Conservation (phyloP, 129 eudicot genomes). For the Chrysanthemum makinoi region DNA sequence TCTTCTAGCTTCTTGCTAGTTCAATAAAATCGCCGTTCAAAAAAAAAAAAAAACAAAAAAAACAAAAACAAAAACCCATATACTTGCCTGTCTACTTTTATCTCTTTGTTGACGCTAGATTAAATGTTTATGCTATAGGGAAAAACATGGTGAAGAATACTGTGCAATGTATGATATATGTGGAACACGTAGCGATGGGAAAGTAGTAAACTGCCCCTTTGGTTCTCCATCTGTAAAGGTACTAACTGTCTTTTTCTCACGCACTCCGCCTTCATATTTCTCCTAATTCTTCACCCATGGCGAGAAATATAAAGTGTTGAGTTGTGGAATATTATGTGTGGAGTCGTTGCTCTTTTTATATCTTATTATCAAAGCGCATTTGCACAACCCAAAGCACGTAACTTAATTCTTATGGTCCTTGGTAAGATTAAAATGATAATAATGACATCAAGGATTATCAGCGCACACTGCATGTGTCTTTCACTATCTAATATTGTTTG, state of each 20-base stretch:
- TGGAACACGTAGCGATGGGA: conserved; percentile 89
- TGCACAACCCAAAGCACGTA: background rate
- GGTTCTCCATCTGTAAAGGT: conserved; percentile 86
- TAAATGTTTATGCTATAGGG: conserved; percentile 25
- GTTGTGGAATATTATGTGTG: too few species aligned
- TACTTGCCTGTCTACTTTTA: background rate
- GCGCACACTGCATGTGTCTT: conserved; percentile 3
- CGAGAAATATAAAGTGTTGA: too few species aligned
- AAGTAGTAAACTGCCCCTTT: conserved; percentile 85
- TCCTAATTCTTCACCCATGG: too few species aligned
- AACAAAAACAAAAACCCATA: too few species aligned
- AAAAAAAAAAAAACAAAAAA: too few species aligned
- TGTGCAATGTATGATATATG: conserved; percentile 97
- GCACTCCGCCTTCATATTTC: too few species aligned
- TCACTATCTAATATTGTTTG: conserved; percentile 3
- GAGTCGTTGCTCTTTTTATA: too few species aligned
- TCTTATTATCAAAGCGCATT: too few species aligned
- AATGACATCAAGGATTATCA: background rate
- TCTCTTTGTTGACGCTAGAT: conserved; percentile 14
- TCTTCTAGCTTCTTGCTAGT: too few species aligned
- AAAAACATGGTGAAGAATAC: conserved; percentile 60
- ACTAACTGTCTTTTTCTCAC: background rate
- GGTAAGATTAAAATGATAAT: background rate
- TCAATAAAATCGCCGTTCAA: too few species aligned
- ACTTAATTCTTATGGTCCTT: background rate